phyloP scores from a whole-genome alignment of 257 asterid genomes.

The Rubia yunnanensis region DNA sequence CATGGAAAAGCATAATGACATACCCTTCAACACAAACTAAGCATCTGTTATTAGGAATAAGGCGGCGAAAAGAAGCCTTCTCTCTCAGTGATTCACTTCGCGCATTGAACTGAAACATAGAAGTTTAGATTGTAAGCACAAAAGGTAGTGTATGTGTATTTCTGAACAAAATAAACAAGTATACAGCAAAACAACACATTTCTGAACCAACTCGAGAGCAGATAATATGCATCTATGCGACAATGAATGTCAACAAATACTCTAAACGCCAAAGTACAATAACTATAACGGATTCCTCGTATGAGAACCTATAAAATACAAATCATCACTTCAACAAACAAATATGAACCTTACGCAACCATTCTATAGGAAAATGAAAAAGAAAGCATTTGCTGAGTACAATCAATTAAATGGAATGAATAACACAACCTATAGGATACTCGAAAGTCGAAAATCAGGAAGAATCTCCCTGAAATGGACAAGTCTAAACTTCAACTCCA shows the following conservation, averaged over 20 bases:
- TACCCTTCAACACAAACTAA: conserved; percentile 91
- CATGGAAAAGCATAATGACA: no score
- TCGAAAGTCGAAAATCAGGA: no score
- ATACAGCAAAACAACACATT: background rate
- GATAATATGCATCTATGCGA: background rate
- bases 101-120: conserved; percentile 69
- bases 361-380: background rate
- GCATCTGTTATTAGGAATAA: conserved; percentile 70
- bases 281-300: background rate
- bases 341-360: background rate
- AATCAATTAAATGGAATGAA: background rate
- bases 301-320: background rate
- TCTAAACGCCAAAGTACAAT: no score
- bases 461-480: no score
- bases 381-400: background rate
- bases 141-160: background rate
- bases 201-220: background rate
- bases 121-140: background rate
- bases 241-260: background rate
- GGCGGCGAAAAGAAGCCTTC: conserved; percentile 89
- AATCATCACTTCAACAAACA: background rate
- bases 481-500: no score
- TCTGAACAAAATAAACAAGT: background rate
- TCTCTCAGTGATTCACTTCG: conserved; percentile 69
- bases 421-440: background rate